These are phyloP conservation scores for Dryas drummondii DNA, from an alignment of 306 rosid genomes.

Conservation along the genomic window DNA sequence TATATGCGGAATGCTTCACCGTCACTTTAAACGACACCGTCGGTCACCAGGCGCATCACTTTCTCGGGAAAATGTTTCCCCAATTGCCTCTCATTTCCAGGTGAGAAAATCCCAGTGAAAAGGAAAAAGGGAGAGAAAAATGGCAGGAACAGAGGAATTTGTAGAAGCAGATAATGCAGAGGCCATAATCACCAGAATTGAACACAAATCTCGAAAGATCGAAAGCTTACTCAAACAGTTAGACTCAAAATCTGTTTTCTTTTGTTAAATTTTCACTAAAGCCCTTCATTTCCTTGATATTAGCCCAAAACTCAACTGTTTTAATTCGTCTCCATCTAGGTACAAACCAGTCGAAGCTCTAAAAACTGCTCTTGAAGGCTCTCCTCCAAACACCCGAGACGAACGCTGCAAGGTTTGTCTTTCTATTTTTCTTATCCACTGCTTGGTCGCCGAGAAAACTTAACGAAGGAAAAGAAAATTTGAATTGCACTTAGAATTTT, in stretches of 20 bases:
- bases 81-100: neutral
- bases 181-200: constrained; percentile 91
- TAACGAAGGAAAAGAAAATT: neutral
- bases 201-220: constrained; percentile 91
- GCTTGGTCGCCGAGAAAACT: constrained; percentile 1
- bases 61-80: constrained; percentile 17
- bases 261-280: neutral
- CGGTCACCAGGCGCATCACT: neutral
- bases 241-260: neutral
- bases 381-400: constrained; percentile 77
- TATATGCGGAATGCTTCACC: too few species aligned
- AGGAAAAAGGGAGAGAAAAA: constrained; percentile 7
- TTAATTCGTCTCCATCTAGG: constrained; percentile 36
- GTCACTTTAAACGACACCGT: constrained; percentile 8
- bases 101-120: constrained; percentile 14
- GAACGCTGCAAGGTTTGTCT: constrained; percentile 83
- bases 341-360: constrained; percentile 84
- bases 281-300: neutral
- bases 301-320: neutral
- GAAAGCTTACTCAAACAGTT: constrained; percentile 94
- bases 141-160: constrained; percentile 63
- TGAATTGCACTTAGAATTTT: neutral
- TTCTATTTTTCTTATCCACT: neutral
- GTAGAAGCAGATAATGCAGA: constrained; percentile 88
- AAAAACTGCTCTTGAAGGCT: constrained; percentile 96